Evolutionary conservation across 2,329 filamentous ascomycete species (phyloP).

Genomic region (Ustulina deusta): DNA sequence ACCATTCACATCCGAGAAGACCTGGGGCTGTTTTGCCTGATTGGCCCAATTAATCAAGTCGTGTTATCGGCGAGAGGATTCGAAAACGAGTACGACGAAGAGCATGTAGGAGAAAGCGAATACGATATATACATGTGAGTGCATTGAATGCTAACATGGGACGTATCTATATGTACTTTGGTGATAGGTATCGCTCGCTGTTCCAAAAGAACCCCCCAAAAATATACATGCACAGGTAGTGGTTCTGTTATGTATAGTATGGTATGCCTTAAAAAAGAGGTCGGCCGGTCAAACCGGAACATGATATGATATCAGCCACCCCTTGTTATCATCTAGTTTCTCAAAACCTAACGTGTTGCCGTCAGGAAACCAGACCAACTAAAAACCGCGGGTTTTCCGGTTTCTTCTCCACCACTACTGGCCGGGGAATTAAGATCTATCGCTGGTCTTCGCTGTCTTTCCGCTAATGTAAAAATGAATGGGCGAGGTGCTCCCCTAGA

Average conservation of each 20-base stretch:
- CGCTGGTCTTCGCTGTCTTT: constrained; percentile 2
- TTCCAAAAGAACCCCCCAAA: not conserved
- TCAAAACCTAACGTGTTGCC: not conserved
- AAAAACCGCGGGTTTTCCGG: not conserved
- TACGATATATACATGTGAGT: constrained; percentile 19
- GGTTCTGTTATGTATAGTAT: not conserved
- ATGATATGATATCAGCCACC: not conserved
- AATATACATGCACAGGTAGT: constrained; percentile 29
- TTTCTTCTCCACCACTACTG: not conserved
- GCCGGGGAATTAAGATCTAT: not conserved
- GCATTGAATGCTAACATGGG: constrained; percentile 10
- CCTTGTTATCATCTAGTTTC: not conserved
- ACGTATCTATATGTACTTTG: constrained; percentile 18
- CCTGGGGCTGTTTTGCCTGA: not conserved
- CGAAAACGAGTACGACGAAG: constrained; percentile 28
- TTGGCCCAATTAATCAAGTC: not conserved
- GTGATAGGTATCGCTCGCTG: constrained; percentile 20
- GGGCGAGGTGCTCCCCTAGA: not conserved
- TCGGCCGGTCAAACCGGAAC: not conserved
- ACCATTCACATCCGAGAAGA: not conserved
- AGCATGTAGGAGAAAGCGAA: constrained; percentile 4
- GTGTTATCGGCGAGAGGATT: not conserved
- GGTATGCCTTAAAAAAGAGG: not conserved
- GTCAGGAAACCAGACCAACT: not conserved
- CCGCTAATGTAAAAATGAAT: not conserved